Evolutionary conservation across 2,329 filamentous ascomycete species (phyloP), one percentile per base, ranked within the genome.

Genomic region (Niveomyces coronatus): DNA sequence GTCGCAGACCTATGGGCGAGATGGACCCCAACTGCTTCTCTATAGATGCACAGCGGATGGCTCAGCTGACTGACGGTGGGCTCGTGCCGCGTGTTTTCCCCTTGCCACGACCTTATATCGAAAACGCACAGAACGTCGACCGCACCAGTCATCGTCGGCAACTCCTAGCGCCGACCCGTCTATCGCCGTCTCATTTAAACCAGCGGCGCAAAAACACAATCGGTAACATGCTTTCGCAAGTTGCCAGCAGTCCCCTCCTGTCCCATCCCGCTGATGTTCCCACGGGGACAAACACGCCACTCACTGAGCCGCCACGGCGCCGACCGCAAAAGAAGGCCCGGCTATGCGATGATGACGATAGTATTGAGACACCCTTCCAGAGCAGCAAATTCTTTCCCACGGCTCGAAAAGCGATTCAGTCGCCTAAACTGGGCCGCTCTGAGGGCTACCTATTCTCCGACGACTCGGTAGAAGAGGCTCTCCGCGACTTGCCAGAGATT

Each of bases 11-110:
- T 0, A 67, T 78, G 49, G 74, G 68, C n/a, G 71, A 74, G 48
- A 78, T 78, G 74, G 72, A 77, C 36, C 61, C 69, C 27, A 78
- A 78, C 44, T 76, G 71, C 50, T 78, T 78, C 47, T 58, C 65
- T 11, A 61, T 74, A 10, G 68, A 77, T 41, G 58, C 64, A 11
- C 53, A 67, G 19, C 59, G 64, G 43, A 57, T 71, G 42, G 60
- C 65, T n/a, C 60, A 58, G 38, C 55, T 72, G 39, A 71, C 70
- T 0, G 57, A 64, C 17, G 65, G 67, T 40, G 71, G 65, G 4
- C 52, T 67, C 23, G 65, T 66, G 5, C 69, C 73, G 3, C 65
- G 73, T 1, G 71, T 78, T 0, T 77, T 74, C 42, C 74, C 74
- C 3, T 58, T 78, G 7, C 74, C 74, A 1, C 60, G 74, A 28